phyloP scores from a whole-genome alignment of 768 basidiomycete species.

The Ramaria sp. region DNA sequence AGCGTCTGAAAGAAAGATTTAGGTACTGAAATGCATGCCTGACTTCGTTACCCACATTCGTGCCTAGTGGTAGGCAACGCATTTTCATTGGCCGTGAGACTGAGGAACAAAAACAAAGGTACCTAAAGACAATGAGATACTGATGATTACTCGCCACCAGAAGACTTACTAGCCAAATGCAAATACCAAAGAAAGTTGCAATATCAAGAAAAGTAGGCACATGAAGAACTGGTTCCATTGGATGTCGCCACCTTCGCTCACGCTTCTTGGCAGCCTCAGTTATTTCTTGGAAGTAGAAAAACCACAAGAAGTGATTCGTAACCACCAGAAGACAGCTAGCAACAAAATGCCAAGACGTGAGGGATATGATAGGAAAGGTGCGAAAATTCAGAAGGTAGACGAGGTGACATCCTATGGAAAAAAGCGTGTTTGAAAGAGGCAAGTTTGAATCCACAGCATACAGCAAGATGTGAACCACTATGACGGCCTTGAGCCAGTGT shows the following conservation, averaged over 20 bases:
- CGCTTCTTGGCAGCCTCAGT: constrained; percentile 52
- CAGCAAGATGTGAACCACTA: constrained; percentile 65
- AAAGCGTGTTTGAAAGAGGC: constrained; percentile 60
- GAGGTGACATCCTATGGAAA: constrained; percentile 77
- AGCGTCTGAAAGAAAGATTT: background rate
- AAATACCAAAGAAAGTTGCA: constrained; percentile 74
- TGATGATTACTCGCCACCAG: background rate
- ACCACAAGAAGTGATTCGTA: constrained; percentile 90
- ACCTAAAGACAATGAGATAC: constrained; percentile 30
- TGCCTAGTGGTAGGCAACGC: constrained; percentile 70
- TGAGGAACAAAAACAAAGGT: constrained; percentile 90
- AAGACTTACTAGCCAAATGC: constrained; percentile 59
- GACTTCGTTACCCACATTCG: constrained; percentile 15
- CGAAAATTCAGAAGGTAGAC: constrained; percentile 94
- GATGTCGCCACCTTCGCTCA: constrained; percentile 31
- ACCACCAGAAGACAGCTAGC: constrained; percentile 80
- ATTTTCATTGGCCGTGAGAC: constrained; percentile 94
- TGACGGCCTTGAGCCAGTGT: constrained; percentile 49
- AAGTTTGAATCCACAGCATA: constrained; percentile 67
- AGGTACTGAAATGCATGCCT: constrained; percentile 6
- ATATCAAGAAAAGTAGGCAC: constrained; percentile 52
- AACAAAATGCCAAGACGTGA: constrained; percentile 77
- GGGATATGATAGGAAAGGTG: constrained; percentile 88
- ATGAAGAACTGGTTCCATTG: constrained; percentile 22
- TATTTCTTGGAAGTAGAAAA: constrained; percentile 80